Base-by-base conservation (phyloP, 306 rosid species). In the Pyrus bretschneideri region DNA sequence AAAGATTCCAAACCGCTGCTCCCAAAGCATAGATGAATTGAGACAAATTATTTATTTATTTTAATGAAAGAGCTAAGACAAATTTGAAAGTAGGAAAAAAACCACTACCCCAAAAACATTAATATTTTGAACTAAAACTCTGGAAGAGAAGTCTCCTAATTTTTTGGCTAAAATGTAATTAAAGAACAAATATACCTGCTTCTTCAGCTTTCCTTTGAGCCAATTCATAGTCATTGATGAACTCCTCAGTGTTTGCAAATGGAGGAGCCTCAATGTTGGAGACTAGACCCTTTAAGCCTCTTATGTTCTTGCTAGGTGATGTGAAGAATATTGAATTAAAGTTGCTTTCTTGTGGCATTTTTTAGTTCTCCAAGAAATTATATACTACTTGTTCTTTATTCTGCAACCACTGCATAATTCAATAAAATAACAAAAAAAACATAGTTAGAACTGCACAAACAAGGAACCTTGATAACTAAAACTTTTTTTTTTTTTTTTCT, bases 181-280 rank as follows among this genome's bases (percentile, higher is more conserved):
- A 49, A 49, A 49, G 55, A 49, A 15, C 55, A 51, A 49, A 42
- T 23, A 15, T 72, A 96, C 98, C 98, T 83, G 98, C 97, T 88
- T 94, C 98, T 86, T 85, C 98, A n/a, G 98, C 97, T 89, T 94
- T 94, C 67, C 98, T 87, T 35, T 90, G 95, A 79, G 98, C 98
- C 80, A 94, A 84, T 79, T 94, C 98, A 80, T 85, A 88, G 75
- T 94, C 98, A 72, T 90, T 85, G 85, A 94, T 85, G 61, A 85
- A 83, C 49, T 94, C 98, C 13, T 94, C 98, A 0, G 83, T 76
- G 78, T 75, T 70, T 9, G 83, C 45, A 76, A 35, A 74, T 49
- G 81, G 72, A 73, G 79, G 69, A 51, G 55, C 55, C 11, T 85
- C 95, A 67, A 75, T 81, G 83, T 63, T 85, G 33, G 87, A 17